Evolutionary conservation across 331 rosid species (phyloP).

Genomic region (Malus hybrid): DNA sequence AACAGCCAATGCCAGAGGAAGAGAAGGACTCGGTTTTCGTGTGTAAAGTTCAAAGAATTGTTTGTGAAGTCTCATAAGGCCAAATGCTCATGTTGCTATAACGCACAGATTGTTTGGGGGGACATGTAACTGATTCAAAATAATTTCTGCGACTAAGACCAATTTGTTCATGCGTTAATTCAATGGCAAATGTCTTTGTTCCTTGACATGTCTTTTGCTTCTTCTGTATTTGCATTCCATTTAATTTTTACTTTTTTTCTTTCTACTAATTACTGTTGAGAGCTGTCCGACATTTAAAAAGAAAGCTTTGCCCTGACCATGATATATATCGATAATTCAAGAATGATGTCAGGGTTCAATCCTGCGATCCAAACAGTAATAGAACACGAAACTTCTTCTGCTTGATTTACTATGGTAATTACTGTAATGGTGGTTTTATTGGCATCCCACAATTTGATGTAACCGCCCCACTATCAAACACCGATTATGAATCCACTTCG

Average conservation of each 20-base stretch:
- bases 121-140: constrained; percentile 1
- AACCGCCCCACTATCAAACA: no score
- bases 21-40: constrained; percentile 20
- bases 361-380: no score
- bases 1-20: constrained; percentile 19
- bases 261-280: no score
- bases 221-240: neutral
- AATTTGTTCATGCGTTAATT: constrained; percentile 6
- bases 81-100: constrained; percentile 2
- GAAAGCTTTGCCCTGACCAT: no score
- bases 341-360: no score
- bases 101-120: neutral
- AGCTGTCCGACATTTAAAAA: no score
- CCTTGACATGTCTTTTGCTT: neutral
- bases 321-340: no score
- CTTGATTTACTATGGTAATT: no score
- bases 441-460: no score
- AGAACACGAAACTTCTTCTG: no score
- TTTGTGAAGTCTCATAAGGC: neutral
- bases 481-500: no score
- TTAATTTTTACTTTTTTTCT: neutral
- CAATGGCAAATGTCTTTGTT: constrained; percentile 10
- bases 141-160: constrained; percentile 16
- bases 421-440: no score
- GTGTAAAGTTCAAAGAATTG: neutral